Percentiles rank a stretch among this genome's conserved stretches.
Evolutionary conservation across 2,329 filamentous ascomycete genomes (phyloP).

Genomic region (Xylaria sp.): DNA sequence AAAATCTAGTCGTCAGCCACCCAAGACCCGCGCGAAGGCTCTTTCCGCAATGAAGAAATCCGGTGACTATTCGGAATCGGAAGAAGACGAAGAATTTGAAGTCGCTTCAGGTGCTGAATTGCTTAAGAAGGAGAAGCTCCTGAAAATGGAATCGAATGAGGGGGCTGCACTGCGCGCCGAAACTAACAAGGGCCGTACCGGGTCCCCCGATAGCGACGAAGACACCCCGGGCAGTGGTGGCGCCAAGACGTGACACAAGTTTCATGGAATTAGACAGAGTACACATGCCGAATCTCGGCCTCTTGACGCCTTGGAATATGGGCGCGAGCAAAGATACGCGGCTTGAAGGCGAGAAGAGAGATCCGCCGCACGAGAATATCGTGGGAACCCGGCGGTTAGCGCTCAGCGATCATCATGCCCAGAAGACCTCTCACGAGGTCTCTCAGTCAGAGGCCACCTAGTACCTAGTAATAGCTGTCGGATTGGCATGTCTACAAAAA

Average conservation of each 20-base stretch:
- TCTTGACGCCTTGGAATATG: constrained; percentile 25
- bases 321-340: constrained; percentile 11
- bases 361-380: neutral
- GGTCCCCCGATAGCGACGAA: constrained; percentile 53
- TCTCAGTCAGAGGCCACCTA: constrained; percentile 2
- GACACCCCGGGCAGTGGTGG: constrained; percentile 50
- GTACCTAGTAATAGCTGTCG: constrained; percentile 5
- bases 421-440: neutral
- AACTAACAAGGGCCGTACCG: constrained; percentile 48
- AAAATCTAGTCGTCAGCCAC: constrained; percentile 39
- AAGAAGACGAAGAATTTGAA: constrained; percentile 58
- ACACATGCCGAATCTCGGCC: constrained; percentile 6
- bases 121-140: constrained; percentile 56
- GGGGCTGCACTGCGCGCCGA: constrained; percentile 48
- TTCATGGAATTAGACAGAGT: constrained; percentile 1
- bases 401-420: neutral
- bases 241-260: constrained; percentile 47
- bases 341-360: neutral
- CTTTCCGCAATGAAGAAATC: constrained; percentile 55
- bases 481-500: constrained; percentile 5
- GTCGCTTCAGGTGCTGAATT: constrained; percentile 54
- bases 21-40: constrained; percentile 47
- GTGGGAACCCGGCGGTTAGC: constrained; percentile 8
- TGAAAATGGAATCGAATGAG: constrained; percentile 50
- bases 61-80: constrained; percentile 50